Percentiles rank a stretch among this genome's conserved stretches.
Conservation (phyloP, 768 basidiomycete species). For the Udeniomyces megalosporus region DNA sequence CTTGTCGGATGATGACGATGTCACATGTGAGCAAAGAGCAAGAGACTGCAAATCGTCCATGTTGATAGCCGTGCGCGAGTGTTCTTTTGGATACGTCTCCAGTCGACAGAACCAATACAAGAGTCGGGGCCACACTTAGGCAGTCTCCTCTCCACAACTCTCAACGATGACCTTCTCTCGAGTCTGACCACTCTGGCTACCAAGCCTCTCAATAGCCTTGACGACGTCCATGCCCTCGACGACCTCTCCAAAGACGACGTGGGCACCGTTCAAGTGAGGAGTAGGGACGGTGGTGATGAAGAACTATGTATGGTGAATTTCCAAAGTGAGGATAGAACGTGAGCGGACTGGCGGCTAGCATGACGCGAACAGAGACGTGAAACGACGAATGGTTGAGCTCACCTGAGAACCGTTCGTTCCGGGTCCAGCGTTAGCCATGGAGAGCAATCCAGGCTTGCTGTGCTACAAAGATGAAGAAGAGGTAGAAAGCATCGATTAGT, state of each 20-base stretch:
- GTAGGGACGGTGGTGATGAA: constrained; percentile 15
- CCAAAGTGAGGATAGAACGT: neutral
- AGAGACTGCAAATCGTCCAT: too few species aligned
- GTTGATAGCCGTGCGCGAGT: too few species aligned
- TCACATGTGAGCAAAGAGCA: too few species aligned
- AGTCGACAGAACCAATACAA: too few species aligned
- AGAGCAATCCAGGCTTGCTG: constrained; percentile 63
- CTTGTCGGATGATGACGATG: too few species aligned
- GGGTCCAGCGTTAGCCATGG: constrained; percentile 66
- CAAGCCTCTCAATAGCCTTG: constrained; percentile 39
- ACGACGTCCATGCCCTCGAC: constrained; percentile 39
- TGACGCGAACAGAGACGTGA: neutral
- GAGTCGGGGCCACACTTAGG: neutral
- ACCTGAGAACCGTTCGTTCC: constrained; percentile 39
- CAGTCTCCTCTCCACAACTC: neutral
- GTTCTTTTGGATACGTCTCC: too few species aligned
- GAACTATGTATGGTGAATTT: neutral
- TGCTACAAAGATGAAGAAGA: constrained; percentile 37
- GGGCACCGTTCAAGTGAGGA: constrained; percentile 14
- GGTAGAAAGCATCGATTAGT: neutral
- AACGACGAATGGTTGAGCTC: constrained; percentile 6
- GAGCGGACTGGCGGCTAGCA: neutral
- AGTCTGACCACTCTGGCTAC: constrained; percentile 14
- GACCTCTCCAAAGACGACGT: constrained; percentile 18
- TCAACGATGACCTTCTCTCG: neutral